Conservation (phyloP, 495 filamentous ascomycete species). For the Halenospora varia region DNA sequence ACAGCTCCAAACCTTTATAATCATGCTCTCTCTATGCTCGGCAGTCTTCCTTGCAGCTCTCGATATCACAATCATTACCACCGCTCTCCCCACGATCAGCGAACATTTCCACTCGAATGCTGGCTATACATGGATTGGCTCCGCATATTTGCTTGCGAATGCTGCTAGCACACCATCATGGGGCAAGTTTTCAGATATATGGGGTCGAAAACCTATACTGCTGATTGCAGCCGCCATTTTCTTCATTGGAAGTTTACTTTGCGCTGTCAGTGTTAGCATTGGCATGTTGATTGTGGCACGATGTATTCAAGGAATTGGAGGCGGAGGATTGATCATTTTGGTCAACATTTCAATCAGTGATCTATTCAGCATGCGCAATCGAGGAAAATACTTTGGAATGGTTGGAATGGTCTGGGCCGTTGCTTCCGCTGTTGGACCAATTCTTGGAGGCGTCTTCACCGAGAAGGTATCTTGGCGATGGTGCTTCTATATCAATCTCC, state of each 20-base stretch:
- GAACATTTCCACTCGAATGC: slow-evolving; percentile 53
- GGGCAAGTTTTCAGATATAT: slow-evolving; percentile 83
- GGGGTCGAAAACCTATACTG: slow-evolving; percentile 73
- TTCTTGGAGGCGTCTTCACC: slow-evolving; percentile 74
- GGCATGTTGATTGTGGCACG: slow-evolving; percentile 69
- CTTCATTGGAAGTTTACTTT: slow-evolving; percentile 68
- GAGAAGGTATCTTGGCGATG: slow-evolving; percentile 41
- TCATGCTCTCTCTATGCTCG: slow-evolving; percentile 34
- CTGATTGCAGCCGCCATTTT: slow-evolving; percentile 68
- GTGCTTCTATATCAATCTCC: slow-evolving; percentile 35
- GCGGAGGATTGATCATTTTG: slow-evolving; percentile 72
- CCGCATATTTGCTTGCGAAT: slow-evolving; percentile 65
- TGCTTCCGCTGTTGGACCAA: slow-evolving; percentile 65
- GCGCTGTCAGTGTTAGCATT: slow-evolving; percentile 61
- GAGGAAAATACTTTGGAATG: slow-evolving; percentile 51
- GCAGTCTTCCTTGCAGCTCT: slow-evolving; percentile 50
- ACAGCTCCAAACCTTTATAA: slow-evolving; percentile 7
- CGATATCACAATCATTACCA: slow-evolving; percentile 46
- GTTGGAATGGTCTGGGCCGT: slow-evolving; percentile 69
- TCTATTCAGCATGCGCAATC: slow-evolving; percentile 63
- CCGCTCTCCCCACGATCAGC: slow-evolving; percentile 56
- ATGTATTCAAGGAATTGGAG: slow-evolving; percentile 73
- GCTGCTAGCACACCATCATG: slow-evolving; percentile 65
- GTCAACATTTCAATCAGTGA: slow-evolving; percentile 79
- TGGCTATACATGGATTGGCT: slow-evolving; percentile 73